These are phyloP conservation scores for Madurella mycetomatis DNA, from an alignment of 2,329 filamentous ascomycete genomes.

Conservation along the genomic window DNA sequence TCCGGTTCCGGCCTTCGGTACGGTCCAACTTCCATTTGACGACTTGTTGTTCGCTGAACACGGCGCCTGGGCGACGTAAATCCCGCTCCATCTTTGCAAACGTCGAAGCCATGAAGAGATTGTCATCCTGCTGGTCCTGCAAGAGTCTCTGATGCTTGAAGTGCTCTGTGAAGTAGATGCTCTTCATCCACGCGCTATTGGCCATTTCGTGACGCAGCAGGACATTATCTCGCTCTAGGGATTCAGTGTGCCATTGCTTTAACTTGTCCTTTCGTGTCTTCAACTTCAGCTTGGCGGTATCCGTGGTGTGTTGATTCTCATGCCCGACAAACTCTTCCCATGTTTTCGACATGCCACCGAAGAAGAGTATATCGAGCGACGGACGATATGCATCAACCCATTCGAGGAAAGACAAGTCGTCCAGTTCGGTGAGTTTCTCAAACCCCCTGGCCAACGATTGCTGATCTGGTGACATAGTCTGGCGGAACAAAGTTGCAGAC, in stretches of 20 bases:
- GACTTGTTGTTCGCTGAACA: conserved; percentile 63
- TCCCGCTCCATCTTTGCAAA: conserved; percentile 77
- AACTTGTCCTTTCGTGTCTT: conserved; percentile 77
- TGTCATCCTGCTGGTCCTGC: conserved; percentile 92
- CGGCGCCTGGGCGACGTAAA: conserved; percentile 71
- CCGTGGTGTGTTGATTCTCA: conserved; percentile 77
- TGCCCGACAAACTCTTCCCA: conserved; percentile 85
- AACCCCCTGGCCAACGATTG: conserved; percentile 70
- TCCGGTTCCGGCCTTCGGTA: conserved; percentile 91
- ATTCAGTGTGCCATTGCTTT: conserved; percentile 71
- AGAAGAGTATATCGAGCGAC: conserved; percentile 77
- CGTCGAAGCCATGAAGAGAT: conserved; percentile 68
- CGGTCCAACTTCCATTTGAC: conserved; percentile 90
- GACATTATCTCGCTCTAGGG: conserved; percentile 63
- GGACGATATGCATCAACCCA: conserved; percentile 83
- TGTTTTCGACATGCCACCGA: conserved; percentile 69
- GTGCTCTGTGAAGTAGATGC: conserved; percentile 88
- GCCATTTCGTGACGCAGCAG: conserved; percentile 80
- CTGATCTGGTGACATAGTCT: conserved; percentile 67
- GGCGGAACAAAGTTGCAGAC: conserved; percentile 66
- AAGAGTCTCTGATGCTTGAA: conserved; percentile 83
- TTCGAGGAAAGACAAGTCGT: conserved; percentile 78
- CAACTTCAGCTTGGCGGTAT: conserved; percentile 66
- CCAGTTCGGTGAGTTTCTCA: conserved; percentile 77
- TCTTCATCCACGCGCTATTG: conserved; percentile 88